Conservation (phyloP, 495 filamentous ascomycete species). For the Polyplosphaeria fusca region DNA sequence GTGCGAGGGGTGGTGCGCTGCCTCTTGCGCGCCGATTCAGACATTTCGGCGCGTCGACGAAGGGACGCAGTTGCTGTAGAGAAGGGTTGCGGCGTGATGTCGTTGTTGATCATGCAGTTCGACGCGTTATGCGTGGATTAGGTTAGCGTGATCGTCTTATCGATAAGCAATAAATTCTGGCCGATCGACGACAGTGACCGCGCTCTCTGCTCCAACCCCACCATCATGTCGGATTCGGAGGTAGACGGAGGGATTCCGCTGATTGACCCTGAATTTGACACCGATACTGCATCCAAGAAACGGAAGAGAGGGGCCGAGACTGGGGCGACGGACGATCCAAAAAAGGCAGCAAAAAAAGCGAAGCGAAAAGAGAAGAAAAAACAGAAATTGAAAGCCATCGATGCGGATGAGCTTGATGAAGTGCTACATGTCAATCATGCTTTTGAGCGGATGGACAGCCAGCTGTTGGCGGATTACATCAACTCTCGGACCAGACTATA, state of each 20-base stretch:
- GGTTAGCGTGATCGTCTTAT: constrained; percentile 9
- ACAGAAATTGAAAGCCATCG: constrained; percentile 41
- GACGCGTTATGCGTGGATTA: constrained; percentile 1
- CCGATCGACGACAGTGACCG: too few species aligned
- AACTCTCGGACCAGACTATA: constrained; percentile 75
- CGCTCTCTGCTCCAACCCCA: too few species aligned
- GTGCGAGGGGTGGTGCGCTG: constrained; percentile 40
- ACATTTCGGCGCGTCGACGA: constrained; percentile 15
- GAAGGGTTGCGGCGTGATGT: not conserved
- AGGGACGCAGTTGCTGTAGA: not conserved
- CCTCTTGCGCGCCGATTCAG: constrained; percentile 26
- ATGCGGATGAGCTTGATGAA: constrained; percentile 58
- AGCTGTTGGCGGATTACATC: constrained; percentile 80
- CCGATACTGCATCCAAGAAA: constrained; percentile 32
- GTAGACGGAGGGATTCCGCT: constrained; percentile 32
- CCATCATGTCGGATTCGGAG: constrained; percentile 39
- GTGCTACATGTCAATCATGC: constrained; percentile 73
- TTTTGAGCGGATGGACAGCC: constrained; percentile 76
- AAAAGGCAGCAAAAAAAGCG: constrained; percentile 42
- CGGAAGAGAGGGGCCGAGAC: constrained; percentile 34
- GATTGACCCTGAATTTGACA: constrained; percentile 22
- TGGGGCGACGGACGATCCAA: constrained; percentile 13
- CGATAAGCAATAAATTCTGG: constrained; percentile 12
- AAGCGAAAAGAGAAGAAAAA: constrained; percentile 57
- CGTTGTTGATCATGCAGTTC: constrained; percentile 11